phyloP scores from a whole-genome alignment of 2,329 filamentous ascomycete species.

The Beauveria brongniartii region DNA sequence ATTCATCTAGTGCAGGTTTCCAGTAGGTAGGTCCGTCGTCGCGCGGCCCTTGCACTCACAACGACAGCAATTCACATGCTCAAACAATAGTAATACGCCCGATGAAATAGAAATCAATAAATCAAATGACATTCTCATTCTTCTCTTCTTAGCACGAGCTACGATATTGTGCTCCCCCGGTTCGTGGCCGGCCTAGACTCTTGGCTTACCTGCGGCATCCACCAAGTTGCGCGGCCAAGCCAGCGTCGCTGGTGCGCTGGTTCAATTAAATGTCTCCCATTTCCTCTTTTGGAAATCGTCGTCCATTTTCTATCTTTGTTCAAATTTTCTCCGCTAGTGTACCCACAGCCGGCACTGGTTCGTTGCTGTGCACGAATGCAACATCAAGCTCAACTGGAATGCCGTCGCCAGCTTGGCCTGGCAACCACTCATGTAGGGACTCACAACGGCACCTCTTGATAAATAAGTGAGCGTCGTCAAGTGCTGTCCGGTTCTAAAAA shows the following conservation, averaged over 20 bases:
- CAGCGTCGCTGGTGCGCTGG: background rate
- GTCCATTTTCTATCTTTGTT: background rate
- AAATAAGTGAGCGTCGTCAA: background rate
- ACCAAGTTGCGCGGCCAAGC: background rate
- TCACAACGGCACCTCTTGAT: conserved; percentile 16
- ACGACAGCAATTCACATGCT: background rate
- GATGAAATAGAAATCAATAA: too few species aligned
- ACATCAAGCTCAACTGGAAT: conserved; percentile 20
- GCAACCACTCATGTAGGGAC: background rate
- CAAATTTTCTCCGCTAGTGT: background rate
- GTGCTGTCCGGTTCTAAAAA: background rate
- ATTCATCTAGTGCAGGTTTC: too few species aligned
- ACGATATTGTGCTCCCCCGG: background rate
- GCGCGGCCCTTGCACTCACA: too few species aligned
- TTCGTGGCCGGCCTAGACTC: background rate
- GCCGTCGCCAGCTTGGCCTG: conserved; percentile 24
- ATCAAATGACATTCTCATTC: background rate
- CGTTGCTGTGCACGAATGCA: background rate
- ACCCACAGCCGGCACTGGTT: background rate
- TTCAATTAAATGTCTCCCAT: background rate
- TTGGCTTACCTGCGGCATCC: background rate
- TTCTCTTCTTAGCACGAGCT: background rate
- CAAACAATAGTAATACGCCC: background rate
- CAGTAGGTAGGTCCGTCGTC: too few species aligned
- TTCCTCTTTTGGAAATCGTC: background rate